A percentile compares a stretch with the other conserved stretches of the same genome.
Evolutionary conservation across 257 asterid genomes (phyloP).

Genomic region (Schizonepeta tenuifolia): DNA sequence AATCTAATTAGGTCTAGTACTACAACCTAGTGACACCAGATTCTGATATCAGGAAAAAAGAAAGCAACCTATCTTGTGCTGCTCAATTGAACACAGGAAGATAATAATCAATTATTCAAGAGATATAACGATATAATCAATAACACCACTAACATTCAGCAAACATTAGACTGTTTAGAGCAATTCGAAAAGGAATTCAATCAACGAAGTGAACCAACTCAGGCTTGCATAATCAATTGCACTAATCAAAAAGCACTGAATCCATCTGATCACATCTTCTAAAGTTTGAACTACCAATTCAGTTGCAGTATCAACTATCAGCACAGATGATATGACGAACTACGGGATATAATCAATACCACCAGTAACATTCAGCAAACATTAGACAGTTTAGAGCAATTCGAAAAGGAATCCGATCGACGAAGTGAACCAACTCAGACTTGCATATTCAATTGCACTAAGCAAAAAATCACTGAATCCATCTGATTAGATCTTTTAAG

Average conservation of each 20-base stretch:
- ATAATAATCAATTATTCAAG: not conserved
- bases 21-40: not conserved
- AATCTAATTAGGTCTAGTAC: too few species aligned
- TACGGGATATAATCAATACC: not conserved
- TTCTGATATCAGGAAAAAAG: not conserved
- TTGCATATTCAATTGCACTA: too few species aligned
- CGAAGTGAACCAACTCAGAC: not conserved
- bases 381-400: not conserved
- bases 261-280: constrained; percentile 27
- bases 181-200: not conserved
- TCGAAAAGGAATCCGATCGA: constrained; percentile 4
- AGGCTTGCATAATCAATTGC: too few species aligned
- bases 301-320: constrained; percentile 21
- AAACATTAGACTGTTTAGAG: not conserved
- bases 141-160: not conserved
- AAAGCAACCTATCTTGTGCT: not conserved
- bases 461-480: constrained; percentile 4
- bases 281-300: not conserved
- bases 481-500: constrained; percentile 20
- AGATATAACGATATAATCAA: not conserved
- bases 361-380: not conserved
- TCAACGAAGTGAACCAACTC: not conserved
- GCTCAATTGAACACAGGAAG: not conserved
- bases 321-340: too few species aligned
- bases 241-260: not conserved